Conservation (phyloP, 306 rosid species). For the Prinsepia uniflora region DNA sequence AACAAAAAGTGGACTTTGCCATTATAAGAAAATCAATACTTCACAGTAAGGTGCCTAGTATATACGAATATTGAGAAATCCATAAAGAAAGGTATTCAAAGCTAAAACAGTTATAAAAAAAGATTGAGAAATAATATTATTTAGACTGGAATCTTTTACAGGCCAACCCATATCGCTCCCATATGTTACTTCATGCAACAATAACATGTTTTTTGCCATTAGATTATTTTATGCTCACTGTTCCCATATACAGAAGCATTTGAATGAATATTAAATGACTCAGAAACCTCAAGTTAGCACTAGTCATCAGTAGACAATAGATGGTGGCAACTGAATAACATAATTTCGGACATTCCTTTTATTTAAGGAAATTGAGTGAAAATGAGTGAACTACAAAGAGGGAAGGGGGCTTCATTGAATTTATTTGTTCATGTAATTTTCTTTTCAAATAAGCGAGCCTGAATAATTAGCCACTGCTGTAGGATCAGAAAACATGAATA, state of each 20-base stretch:
- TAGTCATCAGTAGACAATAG: not conserved
- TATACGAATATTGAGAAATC: not conserved
- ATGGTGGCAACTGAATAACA: not conserved
- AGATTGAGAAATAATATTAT: not conserved
- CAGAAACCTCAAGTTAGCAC: not conserved
- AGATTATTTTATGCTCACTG: not conserved
- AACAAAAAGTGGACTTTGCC: slow-evolving; percentile 17
- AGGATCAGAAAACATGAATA: not conserved
- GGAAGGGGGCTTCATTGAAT: not conserved
- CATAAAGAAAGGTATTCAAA: not conserved
- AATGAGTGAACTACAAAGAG: not conserved
- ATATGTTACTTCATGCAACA: slow-evolving; percentile 1
- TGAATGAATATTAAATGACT: not conserved
- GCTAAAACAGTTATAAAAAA: not conserved
- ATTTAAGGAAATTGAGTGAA: not conserved
- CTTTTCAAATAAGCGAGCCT: not conserved
- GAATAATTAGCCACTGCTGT: not conserved
- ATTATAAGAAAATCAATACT: slow-evolving; percentile 13
- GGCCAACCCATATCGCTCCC: not conserved
- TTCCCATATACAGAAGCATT: slow-evolving; percentile 1
- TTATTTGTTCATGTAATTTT: not conserved
- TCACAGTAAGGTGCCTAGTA: not conserved
- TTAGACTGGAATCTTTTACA: slow-evolving; percentile 3
- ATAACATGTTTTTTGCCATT: not conserved
- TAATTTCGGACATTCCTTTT: not conserved